Evolutionary conservation across 1,139 yeast genomes (phyloP).

Genomic region (Candida pseudoviswanathii): DNA sequence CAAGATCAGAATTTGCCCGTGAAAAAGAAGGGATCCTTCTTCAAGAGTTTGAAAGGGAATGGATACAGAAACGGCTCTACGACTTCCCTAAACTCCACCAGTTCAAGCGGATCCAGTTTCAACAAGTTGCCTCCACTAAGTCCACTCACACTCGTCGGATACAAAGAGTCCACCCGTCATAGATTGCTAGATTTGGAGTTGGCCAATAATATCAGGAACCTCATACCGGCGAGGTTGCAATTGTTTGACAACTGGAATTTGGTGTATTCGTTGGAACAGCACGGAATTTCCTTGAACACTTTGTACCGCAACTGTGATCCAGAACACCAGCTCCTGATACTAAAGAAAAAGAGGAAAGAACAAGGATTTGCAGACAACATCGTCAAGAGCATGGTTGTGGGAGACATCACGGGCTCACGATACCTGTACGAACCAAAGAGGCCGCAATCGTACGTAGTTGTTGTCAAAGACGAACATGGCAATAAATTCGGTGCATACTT

Average conservation of each 20-base stretch:
- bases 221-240: conserved; percentile 79
- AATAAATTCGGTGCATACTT: conserved; percentile 80
- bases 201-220: conserved; percentile 71
- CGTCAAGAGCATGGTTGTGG: conserved; percentile 34
- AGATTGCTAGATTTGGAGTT: conserved; percentile 58
- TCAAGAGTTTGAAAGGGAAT: conserved; percentile 12
- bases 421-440: conserved; percentile 27
- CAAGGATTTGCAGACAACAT: conserved; percentile 43
- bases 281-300: conserved; percentile 86
- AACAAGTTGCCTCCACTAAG: conserved; percentile 35
- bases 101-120: conserved; percentile 7
- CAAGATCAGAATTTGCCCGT: conserved; percentile 8
- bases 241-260: conserved; percentile 76
- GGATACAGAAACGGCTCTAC: conserved; percentile 11
- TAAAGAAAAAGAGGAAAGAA: conserved; percentile 22
- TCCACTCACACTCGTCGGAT: conserved; percentile 51
- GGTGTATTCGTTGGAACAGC: conserved; percentile 82
- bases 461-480: conserved; percentile 63
- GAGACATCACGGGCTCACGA: conserved; percentile 19
- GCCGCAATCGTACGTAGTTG: conserved; percentile 69
- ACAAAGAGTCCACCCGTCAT: conserved; percentile 55
- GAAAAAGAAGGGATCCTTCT: conserved; percentile 13
- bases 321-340: conserved; percentile 30
- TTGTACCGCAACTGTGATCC: conserved; percentile 51
- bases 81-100: conserved; percentile 7